Evolutionary conservation across 441 rosid genomes (phyloP), one percentile per base, ranked within the genome.

Genomic region (Gossypium trilobum): DNA sequence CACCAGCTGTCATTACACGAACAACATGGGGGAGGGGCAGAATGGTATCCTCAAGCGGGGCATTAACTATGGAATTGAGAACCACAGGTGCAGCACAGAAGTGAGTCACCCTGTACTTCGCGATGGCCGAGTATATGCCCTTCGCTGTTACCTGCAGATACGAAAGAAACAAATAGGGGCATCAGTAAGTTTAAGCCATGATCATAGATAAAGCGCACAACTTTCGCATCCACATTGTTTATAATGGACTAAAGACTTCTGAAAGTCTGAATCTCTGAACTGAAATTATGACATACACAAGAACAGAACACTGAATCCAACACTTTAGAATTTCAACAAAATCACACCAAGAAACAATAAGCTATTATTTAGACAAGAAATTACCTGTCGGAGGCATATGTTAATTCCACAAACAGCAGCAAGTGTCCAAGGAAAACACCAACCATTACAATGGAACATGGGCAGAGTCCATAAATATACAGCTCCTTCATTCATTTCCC

Each of bases 381-480:
- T 44, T 81, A 91, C 98, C 92, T 89, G 95, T 48, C 97, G 86
- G 58, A 92, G 97, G 81, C 99, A 94, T 57, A 90, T 82, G 85
- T 71, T 89, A 48, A 92, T 89, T 46, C 95, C 91, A 54, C 88
- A 87, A 42, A 89, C 82, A 19, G 84, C 95, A 50, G 92, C 94
- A 14, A 92, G 86, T 11, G 91, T 19, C 99, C 99, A 94, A 76
- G 91, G 50, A 72, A 74, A 91, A 70, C 97, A 81, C 99, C 99
- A 92, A 16, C 97, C 97, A 74, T 90, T 90, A 78, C 94, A 89
- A 60, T 94, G 97, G 67, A 90, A 94, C 92, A 92, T 90, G 0
- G 99, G 99, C 27, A 94, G 83, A 69, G 97, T 89, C 99, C 99
- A 94, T 42, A 94, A 75, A 78, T 94, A 94, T 9, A 88, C 79